phyloP scores from a whole-genome alignment of 192 early-diverging fungal genomes.

The Umbelopsis vinacea region DNA sequence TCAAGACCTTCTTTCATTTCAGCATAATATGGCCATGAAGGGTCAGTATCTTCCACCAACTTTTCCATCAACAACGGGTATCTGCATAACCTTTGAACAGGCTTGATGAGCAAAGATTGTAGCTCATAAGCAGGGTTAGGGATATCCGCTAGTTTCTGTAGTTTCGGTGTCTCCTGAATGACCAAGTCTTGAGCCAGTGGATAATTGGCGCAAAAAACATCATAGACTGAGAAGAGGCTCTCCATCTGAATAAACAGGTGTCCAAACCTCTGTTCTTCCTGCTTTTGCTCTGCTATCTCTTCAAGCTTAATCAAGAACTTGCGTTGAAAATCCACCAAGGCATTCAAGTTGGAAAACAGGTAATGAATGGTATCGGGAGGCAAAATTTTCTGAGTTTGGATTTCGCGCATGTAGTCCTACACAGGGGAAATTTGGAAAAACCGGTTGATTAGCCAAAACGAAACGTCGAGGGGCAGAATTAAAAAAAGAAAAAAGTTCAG shows the following conservation, averaged over 20 bases:
- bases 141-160: conserved; percentile 63
- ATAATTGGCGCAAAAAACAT: conserved; percentile 94
- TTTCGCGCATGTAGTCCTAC: conserved; percentile 73
- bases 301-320: conserved; percentile 91
- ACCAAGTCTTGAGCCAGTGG: conserved; percentile 72
- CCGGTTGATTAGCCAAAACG: conserved; percentile 15
- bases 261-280: conserved; percentile 89
- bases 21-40: conserved; percentile 48
- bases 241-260: conserved; percentile 82
- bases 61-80: conserved; percentile 90
- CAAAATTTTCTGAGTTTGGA: conserved; percentile 73
- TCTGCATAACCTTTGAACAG: conserved; percentile 96
- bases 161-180: conserved; percentile 64
- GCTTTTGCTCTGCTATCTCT: conserved; percentile 65
- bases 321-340: conserved; percentile 93
- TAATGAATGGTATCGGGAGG: conserved; percentile 78
- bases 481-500: background rate
- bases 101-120: conserved; percentile 92
- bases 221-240: conserved; percentile 82
- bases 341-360: conserved; percentile 92
- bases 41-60: conserved; percentile 64
- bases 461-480: background rate
- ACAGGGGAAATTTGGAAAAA: conserved; percentile 15
- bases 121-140: conserved; percentile 87
- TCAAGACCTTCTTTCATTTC: conserved; percentile 74